Base-by-base conservation (phyloP, 1,139 yeast species). In the Kodamaea arcana region DNA sequence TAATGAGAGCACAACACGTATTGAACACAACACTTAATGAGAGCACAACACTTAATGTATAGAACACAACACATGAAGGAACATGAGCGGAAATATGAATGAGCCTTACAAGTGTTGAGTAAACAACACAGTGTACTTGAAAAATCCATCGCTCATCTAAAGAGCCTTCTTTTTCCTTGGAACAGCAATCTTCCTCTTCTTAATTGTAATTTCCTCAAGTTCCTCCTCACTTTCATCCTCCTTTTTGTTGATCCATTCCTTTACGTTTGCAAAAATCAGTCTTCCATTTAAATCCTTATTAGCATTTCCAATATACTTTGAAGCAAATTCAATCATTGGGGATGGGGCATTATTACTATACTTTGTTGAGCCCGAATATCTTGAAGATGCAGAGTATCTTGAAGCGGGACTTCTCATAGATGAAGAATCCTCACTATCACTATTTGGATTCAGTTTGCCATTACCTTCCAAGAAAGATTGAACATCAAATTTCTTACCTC, bases 311-410 rank as follows among this genome's bases (percentile, higher is more conserved):
- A 79, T 72, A 52, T 68, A 79, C 49, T 72, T 74, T 22, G 78
- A 67, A 4, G 84, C 85, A 56, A 78, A 78, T 36, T 74, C 80
- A 14, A 78, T 70, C 48, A 75, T 70, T 4, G 83, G 83, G 11
- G 82, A 75, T 3, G 26, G 27, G 16, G 31, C 22, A n/a, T n/a
- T n/a, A n/a, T n/a, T n/a, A 3, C 34, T 27, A 12, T 24, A 24
- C 26, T 24, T 24, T 7, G 26, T 8, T 7, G 9, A 7, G 6
- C 6, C 6, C 7, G 26, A 24, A 13, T 15, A 15, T 13, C 17
- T 17, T 28, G 61, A 52, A n/a, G 53, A 49, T 13, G 38, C 42
- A n/a, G n/a, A n/a, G n/a, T n/a, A n/a, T n/a, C n/a, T n/a, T n/a
- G n/a, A n/a, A n/a, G n/a, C n/a, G n/a, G n/a, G n/a, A n/a, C n/a